phyloP scores from a whole-genome alignment of 2,329 filamentous ascomycete species.

The Didymella glomerata region DNA sequence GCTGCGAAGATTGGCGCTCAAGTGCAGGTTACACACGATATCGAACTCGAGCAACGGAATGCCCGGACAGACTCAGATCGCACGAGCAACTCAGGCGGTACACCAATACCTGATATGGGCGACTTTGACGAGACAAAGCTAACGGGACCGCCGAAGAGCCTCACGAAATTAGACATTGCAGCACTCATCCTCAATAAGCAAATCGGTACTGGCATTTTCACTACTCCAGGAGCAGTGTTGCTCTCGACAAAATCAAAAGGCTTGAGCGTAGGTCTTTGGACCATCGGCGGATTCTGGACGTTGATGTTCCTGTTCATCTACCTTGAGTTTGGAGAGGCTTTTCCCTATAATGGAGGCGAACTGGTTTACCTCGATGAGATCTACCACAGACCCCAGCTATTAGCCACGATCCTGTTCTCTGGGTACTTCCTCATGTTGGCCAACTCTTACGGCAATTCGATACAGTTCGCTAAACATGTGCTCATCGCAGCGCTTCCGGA shows the following conservation, averaged over 20 bases:
- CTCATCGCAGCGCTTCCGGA: too few species aligned
- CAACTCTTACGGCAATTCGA: not conserved
- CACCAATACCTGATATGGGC: not conserved
- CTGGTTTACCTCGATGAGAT: conserved; percentile 50
- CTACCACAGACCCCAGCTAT: not conserved
- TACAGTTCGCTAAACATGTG: not conserved
- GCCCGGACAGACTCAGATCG: not conserved
- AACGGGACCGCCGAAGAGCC: conserved; percentile 6
- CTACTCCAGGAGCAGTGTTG: conserved; percentile 58
- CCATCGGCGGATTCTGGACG: conserved; percentile 58
- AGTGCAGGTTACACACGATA: not conserved
- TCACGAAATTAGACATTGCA: conserved; percentile 19
- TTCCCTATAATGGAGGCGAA: conserved; percentile 56
- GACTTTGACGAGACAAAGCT: not conserved
- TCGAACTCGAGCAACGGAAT: not conserved
- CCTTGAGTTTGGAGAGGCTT: conserved; percentile 61
- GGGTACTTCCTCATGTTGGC: not conserved
- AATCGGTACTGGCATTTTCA: conserved; percentile 61
- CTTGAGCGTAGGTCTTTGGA: conserved; percentile 60
- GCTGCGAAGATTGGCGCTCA: not conserved
- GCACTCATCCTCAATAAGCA: conserved; percentile 25
- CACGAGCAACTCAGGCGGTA: not conserved
- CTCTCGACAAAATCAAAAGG: conserved; percentile 47
- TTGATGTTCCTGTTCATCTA: conserved; percentile 56
- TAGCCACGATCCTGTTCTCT: conserved; percentile 37